Base-by-base conservation (phyloP, 176 grass and related monocot genomes). In the Saccharum officinarum region DNA sequence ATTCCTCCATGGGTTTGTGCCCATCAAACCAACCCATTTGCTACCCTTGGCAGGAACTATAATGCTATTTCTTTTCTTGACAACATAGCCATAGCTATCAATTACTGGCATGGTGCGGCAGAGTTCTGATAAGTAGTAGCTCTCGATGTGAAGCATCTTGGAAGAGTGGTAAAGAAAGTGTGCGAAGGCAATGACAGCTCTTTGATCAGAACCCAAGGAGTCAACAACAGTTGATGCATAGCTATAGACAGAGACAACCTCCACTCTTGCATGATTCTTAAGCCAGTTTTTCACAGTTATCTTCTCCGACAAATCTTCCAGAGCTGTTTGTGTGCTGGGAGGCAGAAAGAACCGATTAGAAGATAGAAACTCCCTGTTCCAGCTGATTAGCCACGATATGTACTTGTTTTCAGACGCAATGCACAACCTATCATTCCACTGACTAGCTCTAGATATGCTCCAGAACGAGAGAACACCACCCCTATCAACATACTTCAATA, bases 41-140 rank as follows among this genome's bases (percentile, higher is more conserved):
- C 94, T 90, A 16, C 87, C 91, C 42, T 78, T 88, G 10, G 91
- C 91, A 28, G 94, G 94, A 86, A 97, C 87, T 6, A 97, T 59
- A 73, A 97, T 78, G 4, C 69, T 28, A 11, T 62, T 67, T 31
- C 70, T 88, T 39, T 17, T 0, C 17, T 12, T 83, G 16, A 89
- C 44, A 4, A 84, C 79, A 40, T 3, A 3, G 0, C 91, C 82
- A 18, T 88, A 90, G 66, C 60, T 91, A 71, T 93, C 91, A 73
- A 94, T 69, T 31, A 92, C 54, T 0, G 89, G 91, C 70, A 97
- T 87, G 30, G 0, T 13, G 45, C 0, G 5, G 10, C 84, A 86
- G 20, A 93, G 57, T 0, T 78, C 50, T 17, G 15, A 1, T 31
- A 91, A 45, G 37, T 6, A 3, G 37, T 42, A 16, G 36, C 70